These are phyloP conservation scores for Volvox africanus DNA, from an alignment of 139 green algal species.

Conservation along the genomic window DNA sequence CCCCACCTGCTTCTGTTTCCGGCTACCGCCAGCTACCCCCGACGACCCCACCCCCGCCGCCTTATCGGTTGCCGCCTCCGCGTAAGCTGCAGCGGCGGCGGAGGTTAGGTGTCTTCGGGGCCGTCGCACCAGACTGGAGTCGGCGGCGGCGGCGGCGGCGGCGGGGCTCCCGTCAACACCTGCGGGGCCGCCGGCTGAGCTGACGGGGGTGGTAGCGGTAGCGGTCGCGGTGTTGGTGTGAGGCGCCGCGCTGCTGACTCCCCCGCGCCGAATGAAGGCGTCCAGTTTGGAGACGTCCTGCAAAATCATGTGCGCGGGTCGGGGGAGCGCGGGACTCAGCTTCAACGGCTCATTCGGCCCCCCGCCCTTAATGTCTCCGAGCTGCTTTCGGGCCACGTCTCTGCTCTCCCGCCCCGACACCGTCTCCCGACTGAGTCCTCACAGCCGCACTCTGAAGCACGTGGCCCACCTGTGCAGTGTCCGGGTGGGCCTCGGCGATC, in stretches of 20 bases:
- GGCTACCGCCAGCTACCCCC: not conserved
- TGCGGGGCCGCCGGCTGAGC: not conserved
- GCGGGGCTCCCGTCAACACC: not conserved
- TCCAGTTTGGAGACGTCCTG: constrained; percentile 87
- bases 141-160: not conserved
- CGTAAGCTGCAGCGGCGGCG: not conserved
- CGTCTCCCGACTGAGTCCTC: too few relatives aligned
- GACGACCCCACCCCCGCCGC: not conserved
- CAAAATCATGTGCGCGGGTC: too few relatives aligned
- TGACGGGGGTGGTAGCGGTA: not conserved
- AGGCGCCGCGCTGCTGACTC: constrained; percentile 2
- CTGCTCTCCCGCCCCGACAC: too few relatives aligned
- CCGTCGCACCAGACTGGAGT: not conserved
- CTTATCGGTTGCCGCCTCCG: not conserved
- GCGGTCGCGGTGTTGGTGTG: too few relatives aligned
- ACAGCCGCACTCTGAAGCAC: too few relatives aligned
- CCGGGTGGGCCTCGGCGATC: too few relatives aligned
- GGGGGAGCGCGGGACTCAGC: too few relatives aligned
- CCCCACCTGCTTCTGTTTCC: not conserved
- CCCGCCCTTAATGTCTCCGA: too few relatives aligned
- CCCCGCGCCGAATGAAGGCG: constrained; percentile 68
- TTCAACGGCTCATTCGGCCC: too few relatives aligned
- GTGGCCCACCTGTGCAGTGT: too few relatives aligned
- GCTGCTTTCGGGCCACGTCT: too few relatives aligned
- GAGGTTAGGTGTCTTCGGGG: constrained; percentile 2